A percentile compares a stretch with the other conserved stretches of the same genome.
Conservation (phyloP, 768 basidiomycete genomes). For the Hortiboletus campestris region DNA sequence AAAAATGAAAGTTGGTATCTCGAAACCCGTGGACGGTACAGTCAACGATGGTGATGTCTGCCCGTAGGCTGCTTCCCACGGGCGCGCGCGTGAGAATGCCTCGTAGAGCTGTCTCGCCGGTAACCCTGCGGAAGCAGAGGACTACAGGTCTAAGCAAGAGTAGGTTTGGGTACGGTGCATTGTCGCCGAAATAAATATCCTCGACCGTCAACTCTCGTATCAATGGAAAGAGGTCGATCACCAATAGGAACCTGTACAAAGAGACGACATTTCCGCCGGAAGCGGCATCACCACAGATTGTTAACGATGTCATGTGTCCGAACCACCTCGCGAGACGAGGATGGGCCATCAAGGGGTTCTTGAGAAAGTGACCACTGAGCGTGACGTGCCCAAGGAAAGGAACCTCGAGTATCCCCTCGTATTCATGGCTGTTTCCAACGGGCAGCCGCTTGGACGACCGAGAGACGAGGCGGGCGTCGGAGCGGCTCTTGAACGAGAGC, state of each 20-base stretch:
- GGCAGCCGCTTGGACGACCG: neutral
- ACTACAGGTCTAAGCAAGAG: neutral
- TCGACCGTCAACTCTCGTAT: constrained; percentile 4
- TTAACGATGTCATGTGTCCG: constrained; percentile 1
- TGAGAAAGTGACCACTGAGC: constrained; percentile 4
- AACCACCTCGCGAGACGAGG: constrained; percentile 6
- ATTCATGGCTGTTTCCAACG: neutral
- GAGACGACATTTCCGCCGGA: neutral
- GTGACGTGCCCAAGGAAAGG: constrained; percentile 1
- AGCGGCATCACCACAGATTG: neutral
- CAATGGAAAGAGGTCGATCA: constrained; percentile 1
- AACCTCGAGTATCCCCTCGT: constrained; percentile 2
- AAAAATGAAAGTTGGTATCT: too few relatives aligned
- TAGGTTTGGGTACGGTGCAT: neutral
- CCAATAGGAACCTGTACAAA: constrained; percentile 2
- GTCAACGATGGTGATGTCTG: too few relatives aligned
- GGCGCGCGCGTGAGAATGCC: neutral
- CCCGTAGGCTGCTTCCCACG: too few relatives aligned
- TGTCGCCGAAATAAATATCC: constrained; percentile 5
- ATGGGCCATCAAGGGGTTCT: constrained; percentile 1
- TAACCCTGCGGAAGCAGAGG: constrained; percentile 1
- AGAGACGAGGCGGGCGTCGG: neutral
- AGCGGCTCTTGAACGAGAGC: constrained; percentile 2
- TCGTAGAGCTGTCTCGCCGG: neutral
- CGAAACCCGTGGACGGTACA: too few relatives aligned